A percentile compares a stretch with the other conserved stretches of the same genome.
Evolutionary conservation across 2,329 filamentous ascomycete species (phyloP).

Genomic region (Chaetothyriales sp.): DNA sequence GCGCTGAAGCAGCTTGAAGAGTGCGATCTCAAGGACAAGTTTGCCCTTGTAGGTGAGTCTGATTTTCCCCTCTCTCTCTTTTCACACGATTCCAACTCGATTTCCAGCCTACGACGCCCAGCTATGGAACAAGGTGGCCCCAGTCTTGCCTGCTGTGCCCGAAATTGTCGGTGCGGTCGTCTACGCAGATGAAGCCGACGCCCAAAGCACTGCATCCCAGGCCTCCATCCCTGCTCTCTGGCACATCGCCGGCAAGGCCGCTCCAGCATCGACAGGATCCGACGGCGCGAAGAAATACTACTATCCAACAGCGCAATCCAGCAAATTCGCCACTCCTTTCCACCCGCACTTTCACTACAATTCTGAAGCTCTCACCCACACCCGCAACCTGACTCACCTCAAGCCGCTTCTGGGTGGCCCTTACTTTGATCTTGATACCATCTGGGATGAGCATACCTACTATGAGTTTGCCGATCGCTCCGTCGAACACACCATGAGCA

Average conservation of each 20-base stretch:
- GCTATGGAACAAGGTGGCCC: constrained; percentile 4
- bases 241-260: constrained; percentile 19
- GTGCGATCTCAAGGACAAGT: constrained; percentile 16
- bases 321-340: constrained; percentile 36
- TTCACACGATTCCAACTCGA: constrained; percentile 1
- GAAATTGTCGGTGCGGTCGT: constrained; percentile 22
- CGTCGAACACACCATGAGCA: constrained; percentile 61
- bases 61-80: neutral
- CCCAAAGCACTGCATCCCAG: constrained; percentile 9
- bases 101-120: constrained; percentile 14
- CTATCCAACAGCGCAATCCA: constrained; percentile 32
- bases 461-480: constrained; percentile 55
- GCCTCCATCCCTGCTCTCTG: constrained; percentile 15
- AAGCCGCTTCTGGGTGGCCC: constrained; percentile 50
- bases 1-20: constrained; percentile 15
- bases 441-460: constrained; percentile 65
- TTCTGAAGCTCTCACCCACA: constrained; percentile 48
- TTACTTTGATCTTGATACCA: constrained; percentile 56
- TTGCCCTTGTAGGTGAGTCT: constrained; percentile 22
- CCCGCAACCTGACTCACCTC: constrained; percentile 48
- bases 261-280: constrained; percentile 7
- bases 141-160: constrained; percentile 11
- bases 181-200: constrained; percentile 18
- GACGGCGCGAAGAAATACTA: constrained; percentile 21
- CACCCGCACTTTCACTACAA: constrained; percentile 37